Conservation (phyloP, 495 filamentous ascomycete species). For the Lepidopterella palustris region DNA sequence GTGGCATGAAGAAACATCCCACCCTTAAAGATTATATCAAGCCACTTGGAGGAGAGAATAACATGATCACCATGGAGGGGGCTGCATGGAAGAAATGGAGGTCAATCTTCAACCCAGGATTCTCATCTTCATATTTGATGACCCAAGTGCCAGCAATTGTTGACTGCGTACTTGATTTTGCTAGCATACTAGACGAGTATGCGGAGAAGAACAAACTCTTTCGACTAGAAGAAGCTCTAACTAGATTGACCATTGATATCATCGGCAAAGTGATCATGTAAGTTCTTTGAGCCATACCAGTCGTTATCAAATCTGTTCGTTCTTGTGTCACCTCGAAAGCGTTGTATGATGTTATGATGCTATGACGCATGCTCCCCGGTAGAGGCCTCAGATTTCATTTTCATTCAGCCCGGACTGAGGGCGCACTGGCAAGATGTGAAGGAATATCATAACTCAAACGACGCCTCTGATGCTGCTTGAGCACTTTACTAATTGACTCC, state of each 20-base stretch:
- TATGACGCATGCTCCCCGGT: too few species aligned
- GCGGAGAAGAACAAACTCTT: slow-evolving; percentile 32
- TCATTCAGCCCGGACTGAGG: too few species aligned
- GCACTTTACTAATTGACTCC: not conserved
- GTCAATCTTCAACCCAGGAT: slow-evolving; percentile 38
- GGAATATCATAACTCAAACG: too few species aligned
- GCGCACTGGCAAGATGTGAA: too few species aligned
- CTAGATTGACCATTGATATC: slow-evolving; percentile 36
- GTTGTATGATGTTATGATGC: too few species aligned
- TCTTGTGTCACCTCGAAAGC: too few species aligned
- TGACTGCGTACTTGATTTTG: slow-evolving; percentile 31
- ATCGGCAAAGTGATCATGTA: slow-evolving; percentile 29
- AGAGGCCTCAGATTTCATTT: too few species aligned
- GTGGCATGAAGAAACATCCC: not conserved
- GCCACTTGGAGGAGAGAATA: slow-evolving; percentile 28
- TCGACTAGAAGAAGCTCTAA: slow-evolving; percentile 34
- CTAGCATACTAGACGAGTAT: slow-evolving; percentile 25
- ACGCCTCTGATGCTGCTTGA: too few species aligned
- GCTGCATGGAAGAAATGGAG: slow-evolving; percentile 34
- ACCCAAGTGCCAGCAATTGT: slow-evolving; percentile 35
- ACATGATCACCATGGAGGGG: slow-evolving; percentile 33
- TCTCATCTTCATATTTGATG: slow-evolving; percentile 31
- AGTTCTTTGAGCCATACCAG: not conserved
- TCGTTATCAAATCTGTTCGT: too few species aligned
- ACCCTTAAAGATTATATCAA: slow-evolving; percentile 9